These are phyloP conservation scores for Vigna unguiculata DNA, from an alignment of 306 rosid species.

Conservation along the genomic window DNA sequence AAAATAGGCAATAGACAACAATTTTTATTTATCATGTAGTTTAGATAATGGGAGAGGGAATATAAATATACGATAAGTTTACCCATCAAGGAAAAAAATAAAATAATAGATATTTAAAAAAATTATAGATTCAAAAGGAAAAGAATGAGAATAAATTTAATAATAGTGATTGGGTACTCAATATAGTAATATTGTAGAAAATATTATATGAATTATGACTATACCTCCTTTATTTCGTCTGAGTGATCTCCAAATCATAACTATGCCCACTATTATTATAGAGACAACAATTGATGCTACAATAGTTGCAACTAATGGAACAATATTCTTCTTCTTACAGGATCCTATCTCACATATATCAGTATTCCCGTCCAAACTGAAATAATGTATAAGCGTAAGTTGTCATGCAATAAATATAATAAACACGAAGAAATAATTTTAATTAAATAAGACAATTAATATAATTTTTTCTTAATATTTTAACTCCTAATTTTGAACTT, in stretches of 20 bases:
- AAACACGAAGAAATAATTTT: too few species aligned
- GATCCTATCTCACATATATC: constrained; percentile 30
- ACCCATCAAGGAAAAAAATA: too few species aligned
- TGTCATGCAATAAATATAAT: neutral
- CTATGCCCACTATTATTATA: neutral
- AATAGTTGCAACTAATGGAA: constrained; percentile 39
- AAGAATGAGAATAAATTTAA: neutral
- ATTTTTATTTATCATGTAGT: too few species aligned
- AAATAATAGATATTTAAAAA: too few species aligned
- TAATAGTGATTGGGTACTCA: neutral
- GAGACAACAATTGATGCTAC: neutral
- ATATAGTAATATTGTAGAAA: neutral
- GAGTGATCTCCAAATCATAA: neutral
- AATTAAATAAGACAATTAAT: too few species aligned
- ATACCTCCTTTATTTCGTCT: neutral
- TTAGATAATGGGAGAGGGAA: too few species aligned
- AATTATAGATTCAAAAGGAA: too few species aligned
- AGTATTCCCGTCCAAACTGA: constrained; percentile 42
- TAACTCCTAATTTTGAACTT: too few species aligned
- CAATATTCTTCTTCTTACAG: constrained; percentile 23
- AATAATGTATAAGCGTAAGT: neutral
- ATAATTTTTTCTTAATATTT: too few species aligned
- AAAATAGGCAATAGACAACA: too few species aligned
- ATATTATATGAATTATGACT: neutral
- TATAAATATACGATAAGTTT: too few species aligned